Conservation (phyloP, 352 stramenopile genomes). For the Phytophthora pisi region DNA sequence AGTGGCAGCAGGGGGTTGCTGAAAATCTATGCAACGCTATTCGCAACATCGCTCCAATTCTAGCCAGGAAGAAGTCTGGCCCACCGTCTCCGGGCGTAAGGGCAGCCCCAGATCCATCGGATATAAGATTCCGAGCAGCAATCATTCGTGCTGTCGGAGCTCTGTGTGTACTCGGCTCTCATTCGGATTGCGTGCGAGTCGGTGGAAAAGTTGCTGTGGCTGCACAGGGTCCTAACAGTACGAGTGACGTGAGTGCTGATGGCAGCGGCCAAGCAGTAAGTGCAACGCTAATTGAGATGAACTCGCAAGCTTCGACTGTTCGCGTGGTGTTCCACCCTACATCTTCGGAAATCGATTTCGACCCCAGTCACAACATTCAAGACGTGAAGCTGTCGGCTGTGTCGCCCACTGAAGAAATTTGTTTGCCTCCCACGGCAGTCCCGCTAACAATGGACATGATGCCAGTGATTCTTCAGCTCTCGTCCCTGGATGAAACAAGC, state of each 20-base stretch:
- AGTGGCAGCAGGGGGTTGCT: slow-evolving; percentile 66
- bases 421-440: slow-evolving; percentile 54
- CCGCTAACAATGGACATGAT: slow-evolving; percentile 78
- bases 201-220: slow-evolving; percentile 78
- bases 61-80: slow-evolving; percentile 47
- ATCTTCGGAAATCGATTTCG: slow-evolving; percentile 61
- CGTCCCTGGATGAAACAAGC: slow-evolving; percentile 72
- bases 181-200: slow-evolving; percentile 85
- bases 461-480: slow-evolving; percentile 82
- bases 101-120: slow-evolving; percentile 35
- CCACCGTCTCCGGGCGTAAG: slow-evolving; percentile 11
- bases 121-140: slow-evolving; percentile 71
- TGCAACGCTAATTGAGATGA: slow-evolving; percentile 82
- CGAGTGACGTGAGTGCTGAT: slow-evolving; percentile 41
- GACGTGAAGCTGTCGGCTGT: slow-evolving; percentile 72
- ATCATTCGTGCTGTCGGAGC: slow-evolving; percentile 84
- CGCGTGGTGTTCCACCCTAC: slow-evolving; percentile 79
- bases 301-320: slow-evolving; percentile 61
- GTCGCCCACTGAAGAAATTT: slow-evolving; percentile 81
- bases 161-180: slow-evolving; percentile 82
- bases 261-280: slow-evolving; percentile 44
- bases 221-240: slow-evolving; percentile 41
- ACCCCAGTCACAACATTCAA: slow-evolving; percentile 86
- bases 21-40: slow-evolving; percentile 76
- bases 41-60: slow-evolving; percentile 71